Conservation (phyloP, 495 filamentous ascomycete genomes). For the Annulohypoxylon nitens region DNA sequence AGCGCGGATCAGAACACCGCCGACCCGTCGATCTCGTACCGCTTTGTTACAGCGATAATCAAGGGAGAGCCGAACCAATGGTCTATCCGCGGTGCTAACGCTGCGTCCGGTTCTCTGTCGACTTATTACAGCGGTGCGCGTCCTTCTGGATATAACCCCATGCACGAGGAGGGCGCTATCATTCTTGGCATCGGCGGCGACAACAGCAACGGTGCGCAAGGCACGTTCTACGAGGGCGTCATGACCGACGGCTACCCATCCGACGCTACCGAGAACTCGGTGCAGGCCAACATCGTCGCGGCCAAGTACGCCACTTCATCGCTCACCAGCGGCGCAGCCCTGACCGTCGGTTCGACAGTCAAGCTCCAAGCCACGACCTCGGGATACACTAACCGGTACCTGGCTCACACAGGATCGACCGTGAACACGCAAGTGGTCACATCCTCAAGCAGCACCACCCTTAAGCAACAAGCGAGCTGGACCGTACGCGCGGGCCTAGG, state of each 20-base stretch:
- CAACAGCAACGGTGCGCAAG: conserved; percentile 12
- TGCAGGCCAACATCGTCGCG: conserved; percentile 4
- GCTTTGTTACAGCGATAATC: neutral
- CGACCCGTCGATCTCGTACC: conserved; percentile 5
- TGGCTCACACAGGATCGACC: neutral
- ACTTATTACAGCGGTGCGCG: conserved; percentile 11
- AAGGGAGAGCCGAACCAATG: neutral
- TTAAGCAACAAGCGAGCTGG: conserved; percentile 10
- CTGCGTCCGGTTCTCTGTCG: neutral
- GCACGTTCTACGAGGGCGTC: conserved; percentile 7
- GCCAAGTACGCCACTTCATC: conserved; percentile 6
- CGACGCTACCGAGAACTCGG: conserved; percentile 7
- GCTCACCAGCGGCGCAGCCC: neutral
- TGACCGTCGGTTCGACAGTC: neutral
- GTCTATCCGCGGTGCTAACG: conserved; percentile 2
- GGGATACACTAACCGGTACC: conserved; percentile 3
- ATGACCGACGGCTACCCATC: conserved; percentile 8
- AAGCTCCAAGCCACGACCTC: neutral
- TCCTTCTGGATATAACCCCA: conserved; percentile 1
- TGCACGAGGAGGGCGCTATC: conserved; percentile 6
- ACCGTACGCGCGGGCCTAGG: neutral
- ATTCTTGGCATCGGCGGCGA: conserved; percentile 15
- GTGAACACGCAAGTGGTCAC: conserved; percentile 7
- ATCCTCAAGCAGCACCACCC: neutral
- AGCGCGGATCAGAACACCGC: neutral